Conservation (phyloP, 495 filamentous ascomycete species). For the Eremomyces bilateralis region DNA sequence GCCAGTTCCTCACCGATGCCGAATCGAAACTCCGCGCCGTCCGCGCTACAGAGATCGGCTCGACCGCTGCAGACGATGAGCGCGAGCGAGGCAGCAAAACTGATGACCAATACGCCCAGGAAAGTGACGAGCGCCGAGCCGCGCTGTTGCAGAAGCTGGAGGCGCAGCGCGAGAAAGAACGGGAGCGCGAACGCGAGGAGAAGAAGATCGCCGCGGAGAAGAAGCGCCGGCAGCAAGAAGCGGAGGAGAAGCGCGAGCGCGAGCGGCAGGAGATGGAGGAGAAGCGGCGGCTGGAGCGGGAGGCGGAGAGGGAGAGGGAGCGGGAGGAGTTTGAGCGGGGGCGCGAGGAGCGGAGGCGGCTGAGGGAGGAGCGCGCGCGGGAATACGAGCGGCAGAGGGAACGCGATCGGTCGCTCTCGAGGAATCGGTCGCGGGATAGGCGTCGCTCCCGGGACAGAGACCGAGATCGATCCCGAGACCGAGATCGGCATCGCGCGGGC, state of each 20-base stretch:
- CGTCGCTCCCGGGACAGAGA: conserved; percentile 18
- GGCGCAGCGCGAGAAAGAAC: conserved; percentile 39
- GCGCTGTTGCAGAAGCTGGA: conserved; percentile 42
- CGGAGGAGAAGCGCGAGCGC: conserved; percentile 39
- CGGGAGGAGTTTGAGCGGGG: conserved; percentile 9
- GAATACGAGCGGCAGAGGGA: conserved; percentile 6
- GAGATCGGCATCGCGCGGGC: conserved; percentile 17
- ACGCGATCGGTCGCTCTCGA: neutral
- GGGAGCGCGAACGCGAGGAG: conserved; percentile 44
- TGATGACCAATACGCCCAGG: conserved; percentile 57
- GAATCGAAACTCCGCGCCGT: conserved; percentile 46
- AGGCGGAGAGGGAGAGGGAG: conserved; percentile 13
- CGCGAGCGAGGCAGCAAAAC: conserved; percentile 49
- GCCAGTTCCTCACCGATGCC: conserved; percentile 37
- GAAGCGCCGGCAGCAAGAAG: conserved; percentile 11
- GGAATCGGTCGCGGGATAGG: neutral
- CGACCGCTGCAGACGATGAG: conserved; percentile 47
- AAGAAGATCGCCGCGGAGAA: conserved; percentile 40
- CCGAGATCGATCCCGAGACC: conserved; percentile 19
- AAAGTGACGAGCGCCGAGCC: conserved; percentile 41
- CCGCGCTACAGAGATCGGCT: conserved; percentile 50
- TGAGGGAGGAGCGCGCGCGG: conserved; percentile 6
- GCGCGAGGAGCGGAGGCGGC: conserved; percentile 5
- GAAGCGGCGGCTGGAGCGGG: conserved; percentile 11
- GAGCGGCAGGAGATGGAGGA: conserved; percentile 27